Percentiles rank a stretch among this genome's conserved stretches.
Evolutionary conservation across 2,329 filamentous ascomycete genomes (phyloP).

Genomic region (Aspergillus latus): DNA sequence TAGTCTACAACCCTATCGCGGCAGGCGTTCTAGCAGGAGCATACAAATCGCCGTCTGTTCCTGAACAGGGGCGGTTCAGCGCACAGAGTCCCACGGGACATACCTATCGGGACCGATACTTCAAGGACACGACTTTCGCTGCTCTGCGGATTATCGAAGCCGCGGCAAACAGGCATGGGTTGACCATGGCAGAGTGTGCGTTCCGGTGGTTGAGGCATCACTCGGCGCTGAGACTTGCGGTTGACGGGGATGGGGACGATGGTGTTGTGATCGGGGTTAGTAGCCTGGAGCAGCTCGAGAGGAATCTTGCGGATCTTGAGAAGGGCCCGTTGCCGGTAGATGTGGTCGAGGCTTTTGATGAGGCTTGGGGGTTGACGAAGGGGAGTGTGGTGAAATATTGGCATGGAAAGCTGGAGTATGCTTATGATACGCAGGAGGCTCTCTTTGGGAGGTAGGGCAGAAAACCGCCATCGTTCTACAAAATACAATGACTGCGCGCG

Average conservation of each 20-base stretch:
- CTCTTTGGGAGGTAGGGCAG: neutral
- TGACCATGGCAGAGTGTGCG: conserved; percentile 13
- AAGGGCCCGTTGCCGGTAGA: conserved; percentile 44
- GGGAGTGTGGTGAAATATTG: conserved; percentile 33
- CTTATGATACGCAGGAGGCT: conserved; percentile 2
- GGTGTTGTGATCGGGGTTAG: conserved; percentile 10
- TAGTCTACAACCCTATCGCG: conserved; percentile 12
- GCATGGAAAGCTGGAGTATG: conserved; percentile 22
- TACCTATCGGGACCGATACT: conserved; percentile 10
- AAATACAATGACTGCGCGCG: too few species aligned
- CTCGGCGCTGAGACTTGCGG: conserved; percentile 3
- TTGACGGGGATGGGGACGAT: neutral
- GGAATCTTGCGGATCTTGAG: conserved; percentile 41
- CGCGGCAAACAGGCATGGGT: neutral
- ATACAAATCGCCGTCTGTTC: conserved; percentile 2
- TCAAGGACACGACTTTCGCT: conserved; percentile 7
- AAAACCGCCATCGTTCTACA: too few species aligned
- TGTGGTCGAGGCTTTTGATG: conserved; percentile 40
- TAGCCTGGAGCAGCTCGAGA: conserved; percentile 38
- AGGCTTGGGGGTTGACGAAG: conserved; percentile 37
- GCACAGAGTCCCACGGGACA: neutral
- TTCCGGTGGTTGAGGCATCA: conserved; percentile 11
- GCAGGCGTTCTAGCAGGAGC: conserved; percentile 9
- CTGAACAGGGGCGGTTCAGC: conserved; percentile 6
- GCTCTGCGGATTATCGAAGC: conserved; percentile 5